phyloP scores from a whole-genome alignment of 78 protist species.

The Protostelium mycophagum region DNA sequence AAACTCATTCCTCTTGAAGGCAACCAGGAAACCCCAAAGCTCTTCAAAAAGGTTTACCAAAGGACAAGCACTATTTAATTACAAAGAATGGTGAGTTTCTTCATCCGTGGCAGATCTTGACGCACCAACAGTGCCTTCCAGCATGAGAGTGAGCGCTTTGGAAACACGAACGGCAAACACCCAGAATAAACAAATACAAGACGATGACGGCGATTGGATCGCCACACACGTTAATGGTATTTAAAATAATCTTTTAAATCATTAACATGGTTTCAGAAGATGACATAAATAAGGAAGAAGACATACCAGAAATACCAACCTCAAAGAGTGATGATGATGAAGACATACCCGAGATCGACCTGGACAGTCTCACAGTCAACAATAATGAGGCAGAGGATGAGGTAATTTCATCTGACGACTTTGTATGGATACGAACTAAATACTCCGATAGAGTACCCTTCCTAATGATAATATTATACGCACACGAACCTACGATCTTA shows the following conservation, averaged over 20 bases:
- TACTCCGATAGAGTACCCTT: conserved; percentile 2
- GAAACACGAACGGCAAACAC: background rate
- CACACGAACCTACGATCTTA: conserved; percentile 88
- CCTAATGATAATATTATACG: conserved; percentile 60
- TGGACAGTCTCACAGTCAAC: background rate
- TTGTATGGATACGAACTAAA: no score
- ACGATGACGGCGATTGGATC: conserved; percentile 57
- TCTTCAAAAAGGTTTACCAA: conserved; percentile 66
- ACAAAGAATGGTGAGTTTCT: conserved; percentile 62
- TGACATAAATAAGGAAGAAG: background rate
- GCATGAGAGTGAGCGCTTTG: conserved; percentile 8
- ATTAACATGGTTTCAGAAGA: no score
- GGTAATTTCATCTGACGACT: background rate
- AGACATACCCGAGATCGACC: background rate
- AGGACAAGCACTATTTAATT: conserved; percentile 85
- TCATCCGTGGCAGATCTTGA: background rate
- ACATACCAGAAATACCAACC: conserved; percentile 2
- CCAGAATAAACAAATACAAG: background rate
- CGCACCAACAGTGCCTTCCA: background rate
- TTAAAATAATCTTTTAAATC: no score
- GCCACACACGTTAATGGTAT: conserved; percentile 13
- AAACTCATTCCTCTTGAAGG: background rate
- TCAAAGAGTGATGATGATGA: background rate
- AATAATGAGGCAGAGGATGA: background rate
- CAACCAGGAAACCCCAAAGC: background rate